Evolutionary conservation across 305 asterid genomes (phyloP), one percentile per base, ranked within the genome.

Genomic region (Ilex paraguariensis): DNA sequence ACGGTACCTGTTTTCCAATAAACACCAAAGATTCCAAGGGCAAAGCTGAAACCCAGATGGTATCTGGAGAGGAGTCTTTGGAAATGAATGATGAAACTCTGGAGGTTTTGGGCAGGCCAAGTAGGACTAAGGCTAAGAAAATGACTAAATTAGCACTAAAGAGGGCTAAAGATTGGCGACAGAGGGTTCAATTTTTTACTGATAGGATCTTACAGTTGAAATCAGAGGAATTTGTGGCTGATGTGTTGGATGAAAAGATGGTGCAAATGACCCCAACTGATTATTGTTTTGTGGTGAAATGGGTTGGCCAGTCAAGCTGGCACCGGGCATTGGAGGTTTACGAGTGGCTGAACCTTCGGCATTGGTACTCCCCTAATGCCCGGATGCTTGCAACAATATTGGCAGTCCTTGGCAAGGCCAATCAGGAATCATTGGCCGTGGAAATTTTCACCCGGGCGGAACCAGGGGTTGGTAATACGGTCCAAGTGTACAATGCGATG

Each of bases 241-340:
- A 92, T 76, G 95, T 89, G 64, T 74, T 92, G 76, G 98, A 92
- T 73, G 69, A 87, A 73, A 92, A 82, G 84, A 64, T 84, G 90
- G 96, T 87, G 70, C 98, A 92, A 64, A 92, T 89, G 98, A 92
- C 97, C 13, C 98, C 97, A 1, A 85, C 96, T 54, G 97, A 92
- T 80, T 89, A 67, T 60, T 92, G 98, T 75, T 92, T 77, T 66
- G 82, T 92, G 61, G 98, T 92, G 65, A 92, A 89, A 73, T 79
- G 81, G 82, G 85, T 92, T 31, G 98, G 98, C 48, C 85, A 85
- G 66, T 64, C 82, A 31, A 87, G 81, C 56, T 92, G 98, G 98
- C 97, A 89, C 60, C 83, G 98, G 78, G 93, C 96, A 10, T 70
- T 92, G 67, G 98, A 92, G 88, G 84, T 87, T 44, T 89, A 83